These are phyloP conservation scores for Terfezia boudieri DNA, from an alignment of 495 filamentous ascomycete genomes.

Conservation along the genomic window DNA sequence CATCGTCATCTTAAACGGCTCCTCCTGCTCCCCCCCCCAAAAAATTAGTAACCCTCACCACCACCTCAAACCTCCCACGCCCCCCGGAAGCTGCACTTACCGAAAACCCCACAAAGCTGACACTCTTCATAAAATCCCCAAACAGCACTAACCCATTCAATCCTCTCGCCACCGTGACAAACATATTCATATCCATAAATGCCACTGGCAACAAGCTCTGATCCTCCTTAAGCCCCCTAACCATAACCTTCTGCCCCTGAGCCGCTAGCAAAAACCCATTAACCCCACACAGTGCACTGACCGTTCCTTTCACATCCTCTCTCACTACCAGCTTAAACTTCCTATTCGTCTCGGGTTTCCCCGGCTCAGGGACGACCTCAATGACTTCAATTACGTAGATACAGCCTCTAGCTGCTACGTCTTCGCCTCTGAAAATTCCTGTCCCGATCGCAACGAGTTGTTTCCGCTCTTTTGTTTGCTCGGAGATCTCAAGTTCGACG, in stretches of 20 bases:
- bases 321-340: constrained; percentile 68
- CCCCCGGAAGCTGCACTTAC: constrained; percentile 22
- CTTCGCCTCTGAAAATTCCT: constrained; percentile 61
- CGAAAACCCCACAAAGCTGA: constrained; percentile 87
- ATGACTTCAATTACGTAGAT: constrained; percentile 87
- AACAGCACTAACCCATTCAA: constrained; percentile 67
- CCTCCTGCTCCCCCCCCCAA: constrained; percentile 30
- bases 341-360: constrained; percentile 56
- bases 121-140: constrained; percentile 72
- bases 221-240: constrained; percentile 87
- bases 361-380: constrained; percentile 72
- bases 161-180: constrained; percentile 61
- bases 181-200: constrained; percentile 94
- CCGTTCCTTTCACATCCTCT: constrained; percentile 83
- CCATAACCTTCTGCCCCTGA: constrained; percentile 89
- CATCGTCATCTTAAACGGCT: constrained; percentile 85
- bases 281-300: constrained; percentile 74
- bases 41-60: neutral
- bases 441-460: constrained; percentile 71
- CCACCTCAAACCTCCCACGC: neutral
- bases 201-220: constrained; percentile 76
- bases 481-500: constrained; percentile 69
- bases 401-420: constrained; percentile 59
- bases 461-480: constrained; percentile 64
- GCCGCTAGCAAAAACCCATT: constrained; percentile 79